Percentiles rank a stretch among this genome's conserved stretches.
These are phyloP conservation scores for Berberis thunbergii DNA, from an alignment of 164 flowering plant species.

Conservation along the genomic window DNA sequence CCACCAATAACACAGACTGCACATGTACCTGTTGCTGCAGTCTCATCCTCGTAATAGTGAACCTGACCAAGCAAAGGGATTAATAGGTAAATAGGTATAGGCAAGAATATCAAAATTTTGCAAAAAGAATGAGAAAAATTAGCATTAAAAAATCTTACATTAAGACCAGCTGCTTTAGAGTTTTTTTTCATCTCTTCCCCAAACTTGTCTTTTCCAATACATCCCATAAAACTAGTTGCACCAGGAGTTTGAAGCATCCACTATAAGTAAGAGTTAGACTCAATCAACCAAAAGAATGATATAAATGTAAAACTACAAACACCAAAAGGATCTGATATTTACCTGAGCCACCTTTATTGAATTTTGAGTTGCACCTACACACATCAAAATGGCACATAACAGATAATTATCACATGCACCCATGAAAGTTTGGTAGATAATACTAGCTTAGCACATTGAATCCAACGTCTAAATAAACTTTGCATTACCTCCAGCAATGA, in stretches of 20 bases:
- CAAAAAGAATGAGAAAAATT: too few relatives aligned
- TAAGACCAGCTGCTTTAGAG: constrained; percentile 68
- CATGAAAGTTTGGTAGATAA: too few relatives aligned
- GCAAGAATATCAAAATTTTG: too few relatives aligned
- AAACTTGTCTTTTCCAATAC: constrained; percentile 91
- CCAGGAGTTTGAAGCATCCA: constrained; percentile 98
- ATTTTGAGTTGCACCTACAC: constrained; percentile 90
- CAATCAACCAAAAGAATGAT: background rate
- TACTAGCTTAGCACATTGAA: too few relatives aligned
- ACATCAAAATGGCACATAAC: constrained; percentile 6
- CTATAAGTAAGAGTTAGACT: constrained; percentile 28
- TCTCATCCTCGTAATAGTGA: constrained; percentile 82
- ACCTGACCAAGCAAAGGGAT: constrained; percentile 28
- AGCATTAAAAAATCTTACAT: constrained; percentile 33
- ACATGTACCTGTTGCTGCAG: constrained; percentile 89
- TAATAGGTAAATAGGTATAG: too few relatives aligned
- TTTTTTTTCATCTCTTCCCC: constrained; percentile 94
- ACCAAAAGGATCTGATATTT: constrained; percentile 1
- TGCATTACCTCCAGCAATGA: constrained; percentile 76
- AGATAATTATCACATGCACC: background rate
- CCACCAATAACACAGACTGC: constrained; percentile 96
- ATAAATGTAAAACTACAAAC: background rate
- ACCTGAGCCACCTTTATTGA: constrained; percentile 95
- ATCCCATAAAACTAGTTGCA: constrained; percentile 87
- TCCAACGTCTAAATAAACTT: background rate